Evolutionary conservation across 2,329 filamentous ascomycete species (phyloP).

Genomic region (Ceratocystis albifundus): DNA sequence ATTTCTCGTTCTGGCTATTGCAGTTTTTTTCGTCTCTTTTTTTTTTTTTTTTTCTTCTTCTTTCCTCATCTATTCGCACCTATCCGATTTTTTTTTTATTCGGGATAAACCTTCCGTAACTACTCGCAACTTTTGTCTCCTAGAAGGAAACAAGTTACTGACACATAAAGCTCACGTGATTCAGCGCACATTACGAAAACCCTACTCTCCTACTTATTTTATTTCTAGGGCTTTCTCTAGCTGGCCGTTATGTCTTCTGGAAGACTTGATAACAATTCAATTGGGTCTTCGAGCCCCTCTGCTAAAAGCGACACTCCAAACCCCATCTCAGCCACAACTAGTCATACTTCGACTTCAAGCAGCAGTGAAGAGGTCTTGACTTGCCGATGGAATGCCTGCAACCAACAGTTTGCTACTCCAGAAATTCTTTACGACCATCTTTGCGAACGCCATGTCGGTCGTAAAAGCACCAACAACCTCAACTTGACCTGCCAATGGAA

Average conservation of each 20-base stretch:
- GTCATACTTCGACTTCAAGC: constrained; percentile 32
- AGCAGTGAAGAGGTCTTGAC: constrained; percentile 45
- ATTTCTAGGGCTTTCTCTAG: not conserved
- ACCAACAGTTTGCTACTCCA: constrained; percentile 46
- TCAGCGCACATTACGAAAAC: not conserved
- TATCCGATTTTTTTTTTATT: constrained; percentile 12
- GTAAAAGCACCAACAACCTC: constrained; percentile 98
- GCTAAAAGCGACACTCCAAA: constrained; percentile 45
- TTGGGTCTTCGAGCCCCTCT: constrained; percentile 31
- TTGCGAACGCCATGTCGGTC: constrained; percentile 93
- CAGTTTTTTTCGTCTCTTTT: too few species aligned
- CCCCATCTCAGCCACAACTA: constrained; percentile 37
- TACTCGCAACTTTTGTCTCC: not conserved
- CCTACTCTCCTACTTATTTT: not conserved
- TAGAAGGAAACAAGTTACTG: not conserved
- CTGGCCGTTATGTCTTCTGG: constrained; percentile 18
- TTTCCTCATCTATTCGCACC: not conserved
- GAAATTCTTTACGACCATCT: constrained; percentile 76
- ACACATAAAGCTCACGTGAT: not conserved
- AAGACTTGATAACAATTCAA: constrained; percentile 18
- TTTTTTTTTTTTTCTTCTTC: not conserved
- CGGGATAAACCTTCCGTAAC: not conserved
- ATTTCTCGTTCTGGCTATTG: not conserved
- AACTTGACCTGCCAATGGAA: constrained; percentile 97
- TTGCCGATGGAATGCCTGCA: constrained; percentile 50